These are phyloP conservation scores for Zymoseptoria ardabiliae DNA, from an alignment of 2,329 filamentous ascomycete genomes.

Conservation along the genomic window DNA sequence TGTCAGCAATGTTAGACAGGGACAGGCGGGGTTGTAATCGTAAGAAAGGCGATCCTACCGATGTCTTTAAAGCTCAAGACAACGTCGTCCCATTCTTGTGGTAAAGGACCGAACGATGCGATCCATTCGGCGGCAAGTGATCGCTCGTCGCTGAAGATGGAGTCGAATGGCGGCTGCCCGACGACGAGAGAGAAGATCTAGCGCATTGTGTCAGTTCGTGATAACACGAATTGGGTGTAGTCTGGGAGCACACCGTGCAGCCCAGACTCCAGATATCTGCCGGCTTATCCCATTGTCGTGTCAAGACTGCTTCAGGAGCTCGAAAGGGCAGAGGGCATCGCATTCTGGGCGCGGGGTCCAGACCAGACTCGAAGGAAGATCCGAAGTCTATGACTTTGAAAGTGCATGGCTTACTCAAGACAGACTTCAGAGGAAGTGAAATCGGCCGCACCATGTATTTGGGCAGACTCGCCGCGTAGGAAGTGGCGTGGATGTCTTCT, in stretches of 20 bases:
- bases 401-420: background rate
- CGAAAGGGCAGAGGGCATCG: background rate
- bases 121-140: background rate
- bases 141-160: background rate
- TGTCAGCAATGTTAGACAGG: background rate
- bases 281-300: background rate
- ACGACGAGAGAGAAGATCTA: background rate
- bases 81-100: background rate
- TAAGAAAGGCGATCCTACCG: background rate
- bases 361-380: background rate
- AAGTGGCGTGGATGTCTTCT: background rate
- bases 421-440: background rate
- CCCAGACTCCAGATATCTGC: background rate
- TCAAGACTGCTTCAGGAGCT: background rate
- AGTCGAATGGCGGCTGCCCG: background rate
- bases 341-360: background rate
- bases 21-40: background rate
- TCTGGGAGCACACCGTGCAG: background rate
- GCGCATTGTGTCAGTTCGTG: background rate
- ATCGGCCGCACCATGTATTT: background rate
- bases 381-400: background rate
- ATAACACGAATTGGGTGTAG: background rate
- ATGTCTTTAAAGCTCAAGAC: background rate
- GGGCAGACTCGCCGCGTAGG: background rate
- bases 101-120: background rate